Evolutionary conservation across 352 stramenopile genomes (phyloP), one percentile per base, ranked within the genome.

Genomic region (Saprolegnia parasitica): DNA sequence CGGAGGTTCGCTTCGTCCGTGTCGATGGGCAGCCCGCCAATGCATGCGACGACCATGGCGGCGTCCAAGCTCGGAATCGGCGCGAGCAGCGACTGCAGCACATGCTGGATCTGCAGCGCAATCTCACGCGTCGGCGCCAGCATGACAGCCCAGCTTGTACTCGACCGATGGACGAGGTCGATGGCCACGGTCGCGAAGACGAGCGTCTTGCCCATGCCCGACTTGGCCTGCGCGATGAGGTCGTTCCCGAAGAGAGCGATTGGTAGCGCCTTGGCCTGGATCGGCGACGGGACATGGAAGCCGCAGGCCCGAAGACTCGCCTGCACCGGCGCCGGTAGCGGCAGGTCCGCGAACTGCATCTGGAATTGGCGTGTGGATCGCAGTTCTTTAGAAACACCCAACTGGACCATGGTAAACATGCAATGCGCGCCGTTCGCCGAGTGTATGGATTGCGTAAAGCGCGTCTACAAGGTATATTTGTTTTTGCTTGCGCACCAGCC

Each of bases 201-300:
- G 9, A 84, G 82, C 46, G 86, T 93, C 73, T 93, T 93, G 71
- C 86, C 86, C 26, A 83, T 93, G 64, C 84, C 86, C 4, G 84
- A 91, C 78, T 93, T 91, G 75, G 86, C 84, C 71, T 93, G 86
- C 1, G 78, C 86, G 58, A 92, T 81, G 35, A 92, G 78, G 67
- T 93, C 84, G 73, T 82, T 92, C 56, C 85, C 85, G 52, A 90
- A 93, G 39, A 93, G 77, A 76, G 85, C 78, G 35, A 89, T 72
- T 35, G 85, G 85, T 68, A 93, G 67, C 45, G 85, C 81, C 20
- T 76, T 76, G 56, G 88, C 66, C 72, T 93, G 85, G 32, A 93
- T 90, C 18, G 82, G 81, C 65, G 83, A 93, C 26, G 85, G 81
- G 0, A 62, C 46, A 37, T 74, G 61, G 67, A 93, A 91, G 46